Percentiles rank a stretch among this genome's conserved stretches.
Evolutionary conservation across 306 rosid genomes (phyloP).

Genomic region (Glycine soja): DNA sequence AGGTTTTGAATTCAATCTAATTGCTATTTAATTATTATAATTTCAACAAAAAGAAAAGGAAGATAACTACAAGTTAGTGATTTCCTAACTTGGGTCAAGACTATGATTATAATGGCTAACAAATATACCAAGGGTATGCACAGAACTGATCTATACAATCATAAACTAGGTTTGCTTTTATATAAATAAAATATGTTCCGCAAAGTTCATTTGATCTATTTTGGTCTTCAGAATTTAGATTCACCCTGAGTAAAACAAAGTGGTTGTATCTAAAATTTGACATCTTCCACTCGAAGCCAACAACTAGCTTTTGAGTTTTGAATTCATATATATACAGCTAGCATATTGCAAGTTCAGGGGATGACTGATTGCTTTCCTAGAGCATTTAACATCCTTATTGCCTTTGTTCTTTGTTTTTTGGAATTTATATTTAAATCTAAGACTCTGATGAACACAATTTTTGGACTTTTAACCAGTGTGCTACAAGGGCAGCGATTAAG

Average conservation of each 20-base stretch:
- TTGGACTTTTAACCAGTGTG: conserved; percentile 33
- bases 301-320: no score
- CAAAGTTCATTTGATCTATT: neutral
- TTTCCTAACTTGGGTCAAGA: neutral
- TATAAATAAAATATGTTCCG: neutral
- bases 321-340: neutral
- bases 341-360: neutral
- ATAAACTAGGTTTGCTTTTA: neutral
- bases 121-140: neutral
- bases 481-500: conserved; percentile 4
- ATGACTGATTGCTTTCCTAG: neutral
- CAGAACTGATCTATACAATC: neutral
- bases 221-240: neutral
- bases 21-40: conserved; percentile 5
- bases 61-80: neutral
- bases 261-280: neutral
- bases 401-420: neutral
- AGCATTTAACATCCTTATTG: neutral
- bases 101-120: neutral
- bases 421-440: neutral
- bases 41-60: conserved; percentile 7
- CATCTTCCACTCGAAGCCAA: neutral
- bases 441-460: conserved; percentile 9
- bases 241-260: neutral
- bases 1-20: no score